Evolutionary conservation across 2,329 filamentous ascomycete species (phyloP).

Genomic region (Epicoccum nigrum): DNA sequence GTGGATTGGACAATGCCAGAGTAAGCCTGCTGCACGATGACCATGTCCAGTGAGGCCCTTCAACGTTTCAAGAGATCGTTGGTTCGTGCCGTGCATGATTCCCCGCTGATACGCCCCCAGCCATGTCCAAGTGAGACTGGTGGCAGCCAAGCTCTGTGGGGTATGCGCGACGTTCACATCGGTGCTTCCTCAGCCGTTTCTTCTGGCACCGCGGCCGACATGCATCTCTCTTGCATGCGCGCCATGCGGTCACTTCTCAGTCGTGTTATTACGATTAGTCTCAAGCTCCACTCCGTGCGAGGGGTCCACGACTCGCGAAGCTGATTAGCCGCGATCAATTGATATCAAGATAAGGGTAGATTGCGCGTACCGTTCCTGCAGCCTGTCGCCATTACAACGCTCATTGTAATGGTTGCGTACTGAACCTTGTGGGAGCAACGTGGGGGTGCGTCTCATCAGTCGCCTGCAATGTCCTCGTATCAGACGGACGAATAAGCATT

Average conservation of each 20-base stretch:
- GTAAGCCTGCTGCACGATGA: neutral
- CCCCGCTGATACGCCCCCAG: conserved; percentile 25
- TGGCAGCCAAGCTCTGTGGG: conserved; percentile 28
- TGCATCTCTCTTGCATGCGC: conserved; percentile 14
- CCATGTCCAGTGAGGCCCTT: conserved; percentile 9
- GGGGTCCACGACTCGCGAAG: conserved; percentile 11
- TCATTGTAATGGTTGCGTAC: conserved; percentile 15
- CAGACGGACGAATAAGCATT: conserved; percentile 15
- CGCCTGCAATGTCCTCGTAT: conserved; percentile 15
- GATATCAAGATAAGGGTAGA: conserved; percentile 18
- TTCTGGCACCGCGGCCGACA: conserved; percentile 27
- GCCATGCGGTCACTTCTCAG: conserved; percentile 15
- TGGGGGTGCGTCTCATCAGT: conserved; percentile 33
- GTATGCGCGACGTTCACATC: conserved; percentile 21
- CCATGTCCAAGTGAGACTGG: conserved; percentile 30
- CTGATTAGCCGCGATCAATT: conserved; percentile 17
- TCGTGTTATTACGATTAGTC: conserved; percentile 5
- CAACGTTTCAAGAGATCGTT: conserved; percentile 17
- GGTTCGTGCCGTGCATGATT: conserved; percentile 9
- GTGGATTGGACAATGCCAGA: conserved; percentile 1
- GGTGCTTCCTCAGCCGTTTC: conserved; percentile 18
- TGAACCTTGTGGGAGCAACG: conserved; percentile 32
- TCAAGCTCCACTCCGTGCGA: conserved; percentile 1
- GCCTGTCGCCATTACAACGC: conserved; percentile 27
- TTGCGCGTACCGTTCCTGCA: conserved; percentile 35